phyloP scores from a whole-genome alignment of 257 asterid genomes.

The Dorcoceras hygrometricum region DNA sequence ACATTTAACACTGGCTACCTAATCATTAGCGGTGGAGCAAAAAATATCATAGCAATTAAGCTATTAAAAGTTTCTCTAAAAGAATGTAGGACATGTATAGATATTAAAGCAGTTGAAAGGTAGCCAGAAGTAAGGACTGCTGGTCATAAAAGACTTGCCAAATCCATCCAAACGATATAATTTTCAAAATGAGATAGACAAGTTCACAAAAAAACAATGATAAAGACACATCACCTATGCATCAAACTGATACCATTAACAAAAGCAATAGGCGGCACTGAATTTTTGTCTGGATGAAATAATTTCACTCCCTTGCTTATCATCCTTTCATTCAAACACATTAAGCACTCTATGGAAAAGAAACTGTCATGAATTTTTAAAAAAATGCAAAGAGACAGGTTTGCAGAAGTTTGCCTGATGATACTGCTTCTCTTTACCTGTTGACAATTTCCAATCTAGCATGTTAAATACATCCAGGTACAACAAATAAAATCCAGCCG shows the following conservation, averaged over 20 bases:
- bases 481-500: neutral
- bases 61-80: neutral
- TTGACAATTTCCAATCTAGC: neutral
- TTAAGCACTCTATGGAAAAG: neutral
- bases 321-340: conserved; percentile 2
- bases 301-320: neutral
- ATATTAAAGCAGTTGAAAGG: conserved; percentile 4
- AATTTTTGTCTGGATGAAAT: neutral
- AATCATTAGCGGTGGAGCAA: conserved; percentile 20
- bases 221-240: neutral
- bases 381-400: no score
- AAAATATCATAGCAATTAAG: conserved; percentile 20
- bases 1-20: conserved; percentile 3
- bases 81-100: neutral
- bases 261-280: neutral
- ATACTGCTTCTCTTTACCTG: neutral
- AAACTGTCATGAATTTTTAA: no score
- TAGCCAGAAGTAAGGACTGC: neutral
- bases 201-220: no score
- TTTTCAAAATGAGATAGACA: conserved; percentile 1
- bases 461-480: neutral
- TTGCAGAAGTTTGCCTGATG: neutral
- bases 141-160: neutral
- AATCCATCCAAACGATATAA: conserved; percentile 2
- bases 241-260: neutral